phyloP scores from a whole-genome alignment of 805 yeast species.

The Schizosaccharomyces pombe region DNA sequence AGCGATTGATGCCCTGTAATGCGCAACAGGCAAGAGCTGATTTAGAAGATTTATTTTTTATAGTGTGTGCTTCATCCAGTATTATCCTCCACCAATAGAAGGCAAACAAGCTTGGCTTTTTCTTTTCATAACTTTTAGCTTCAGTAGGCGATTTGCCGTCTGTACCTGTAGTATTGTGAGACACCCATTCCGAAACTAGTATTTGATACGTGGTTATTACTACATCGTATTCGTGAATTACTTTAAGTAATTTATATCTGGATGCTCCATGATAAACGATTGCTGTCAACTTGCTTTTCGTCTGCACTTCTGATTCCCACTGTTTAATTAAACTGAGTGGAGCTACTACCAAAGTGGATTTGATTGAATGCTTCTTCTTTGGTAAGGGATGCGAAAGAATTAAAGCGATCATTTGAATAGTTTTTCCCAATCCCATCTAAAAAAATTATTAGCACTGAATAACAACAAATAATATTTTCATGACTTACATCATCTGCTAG shows the following conservation, averaged over 20 bases:
- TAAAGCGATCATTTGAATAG: conserved; percentile 52
- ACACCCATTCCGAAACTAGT: conserved; percentile 17
- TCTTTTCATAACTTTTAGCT: conserved; percentile 6
- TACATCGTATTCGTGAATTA: conserved; percentile 35
- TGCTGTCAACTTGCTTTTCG: conserved; percentile 10
- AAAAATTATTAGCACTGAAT: neutral
- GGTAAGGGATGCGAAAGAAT: conserved; percentile 21
- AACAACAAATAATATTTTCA: neutral
- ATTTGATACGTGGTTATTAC: conserved; percentile 83
- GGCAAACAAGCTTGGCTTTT: conserved; percentile 10
- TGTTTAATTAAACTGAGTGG: conserved; percentile 23
- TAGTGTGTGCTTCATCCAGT: conserved; percentile 42
- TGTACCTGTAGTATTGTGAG: conserved; percentile 6
- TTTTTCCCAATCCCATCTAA: conserved; percentile 66
- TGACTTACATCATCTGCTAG: conserved; percentile 5
- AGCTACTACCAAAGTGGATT: conserved; percentile 20
- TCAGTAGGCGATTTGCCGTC: conserved; percentile 10
- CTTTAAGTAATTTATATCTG: conserved; percentile 7
- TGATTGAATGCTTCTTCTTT: conserved; percentile 4
- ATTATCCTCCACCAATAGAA: conserved; percentile 30
- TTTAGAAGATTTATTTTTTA: conserved; percentile 28
- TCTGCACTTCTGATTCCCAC: conserved; percentile 20
- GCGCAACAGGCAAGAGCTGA: conserved; percentile 24
- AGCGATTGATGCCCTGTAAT: conserved; percentile 23
- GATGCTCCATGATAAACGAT: conserved; percentile 19